Percentiles rank a stretch among this genome's conserved stretches.
Evolutionary conservation across 1,139 yeast genomes (phyloP).

Genomic region (Blastobotrys indianensis): DNA sequence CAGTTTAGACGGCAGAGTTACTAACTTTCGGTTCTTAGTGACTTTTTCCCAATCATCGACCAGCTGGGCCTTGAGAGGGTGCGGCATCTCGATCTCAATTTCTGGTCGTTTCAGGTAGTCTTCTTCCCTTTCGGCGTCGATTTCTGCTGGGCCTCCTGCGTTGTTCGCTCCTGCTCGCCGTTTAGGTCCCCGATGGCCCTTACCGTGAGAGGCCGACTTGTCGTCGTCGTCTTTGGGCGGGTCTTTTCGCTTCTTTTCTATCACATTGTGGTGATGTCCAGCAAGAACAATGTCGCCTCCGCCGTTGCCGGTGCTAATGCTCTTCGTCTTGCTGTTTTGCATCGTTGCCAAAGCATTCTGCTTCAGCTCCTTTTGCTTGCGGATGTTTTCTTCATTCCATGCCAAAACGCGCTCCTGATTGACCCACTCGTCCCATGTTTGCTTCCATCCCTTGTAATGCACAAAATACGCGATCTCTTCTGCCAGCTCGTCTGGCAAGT

Average conservation of each 20-base stretch:
- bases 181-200: not conserved
- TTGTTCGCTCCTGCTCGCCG: conserved; percentile 1
- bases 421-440: conserved; percentile 98
- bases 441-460: conserved; percentile 94
- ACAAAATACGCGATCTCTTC: conserved; percentile 51
- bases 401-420: conserved; percentile 60
- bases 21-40: conserved; percentile 69
- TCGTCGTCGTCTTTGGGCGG: conserved; percentile 3
- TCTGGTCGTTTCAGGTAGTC: conserved; percentile 43
- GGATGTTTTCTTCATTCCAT: conserved; percentile 61
- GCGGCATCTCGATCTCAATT: conserved; percentile 53
- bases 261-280: not conserved
- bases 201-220: not conserved
- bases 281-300: conserved; percentile 7
- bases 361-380: conserved; percentile 58
- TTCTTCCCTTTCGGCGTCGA: conserved; percentile 36
- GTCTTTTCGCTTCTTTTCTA: conserved; percentile 1
- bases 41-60: conserved; percentile 93
- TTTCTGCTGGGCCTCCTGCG: conserved; percentile 39
- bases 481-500: conserved; percentile 43
- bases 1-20: conserved; percentile 52
- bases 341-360: conserved; percentile 41
- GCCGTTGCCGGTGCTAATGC: conserved; percentile 4
- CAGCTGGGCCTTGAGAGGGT: conserved; percentile 57
- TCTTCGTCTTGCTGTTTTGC: conserved; percentile 15